A percentile compares a stretch with the other conserved stretches of the same genome.
Conservation (phyloP, 2,329 filamentous ascomycete genomes). For the Mycosphaerella arachidis region DNA sequence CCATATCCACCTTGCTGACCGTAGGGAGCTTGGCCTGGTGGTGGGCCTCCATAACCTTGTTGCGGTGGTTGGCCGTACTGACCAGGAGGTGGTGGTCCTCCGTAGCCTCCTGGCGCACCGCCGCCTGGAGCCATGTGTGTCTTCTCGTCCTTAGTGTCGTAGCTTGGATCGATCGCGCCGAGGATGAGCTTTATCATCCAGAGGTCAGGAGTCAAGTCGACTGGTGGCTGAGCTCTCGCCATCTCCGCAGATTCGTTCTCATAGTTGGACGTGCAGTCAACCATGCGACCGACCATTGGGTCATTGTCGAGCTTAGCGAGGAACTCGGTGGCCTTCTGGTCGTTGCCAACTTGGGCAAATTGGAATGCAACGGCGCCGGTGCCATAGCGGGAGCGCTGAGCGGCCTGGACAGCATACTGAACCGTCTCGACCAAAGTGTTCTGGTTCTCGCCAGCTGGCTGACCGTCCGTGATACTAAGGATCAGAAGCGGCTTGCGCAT, state of each 20-base stretch:
- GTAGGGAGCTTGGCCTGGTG: slow-evolving; percentile 3
- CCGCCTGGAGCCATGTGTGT: slow-evolving; percentile 27
- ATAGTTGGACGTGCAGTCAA: slow-evolving; percentile 67
- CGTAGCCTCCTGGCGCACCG: slow-evolving; percentile 28
- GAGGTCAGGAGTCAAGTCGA: slow-evolving; percentile 60
- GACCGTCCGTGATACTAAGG: slow-evolving; percentile 63
- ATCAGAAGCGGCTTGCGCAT: slow-evolving; percentile 61
- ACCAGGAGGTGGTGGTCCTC: slow-evolving; percentile 30
- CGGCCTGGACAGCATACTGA: slow-evolving; percentile 49
- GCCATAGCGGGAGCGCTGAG: slow-evolving; percentile 50
- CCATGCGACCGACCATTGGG: slow-evolving; percentile 55
- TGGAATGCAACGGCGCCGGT: slow-evolving; percentile 58
- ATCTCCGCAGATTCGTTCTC: slow-evolving; percentile 65
- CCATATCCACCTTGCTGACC: slow-evolving; percentile 23
- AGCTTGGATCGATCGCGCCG: slow-evolving; percentile 61
- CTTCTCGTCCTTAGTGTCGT: slow-evolving; percentile 63
- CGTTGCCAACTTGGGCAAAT: slow-evolving; percentile 66
- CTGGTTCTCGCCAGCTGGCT: slow-evolving; percentile 59
- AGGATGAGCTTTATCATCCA: slow-evolving; percentile 66
- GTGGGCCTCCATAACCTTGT: slow-evolving; percentile 26
- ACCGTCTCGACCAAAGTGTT: slow-evolving; percentile 56
- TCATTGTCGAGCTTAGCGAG: slow-evolving; percentile 61
- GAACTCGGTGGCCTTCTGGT: slow-evolving; percentile 60
- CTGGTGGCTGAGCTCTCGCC: slow-evolving; percentile 56
- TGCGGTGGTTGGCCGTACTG: slow-evolving; percentile 31